Evolutionary conservation across 2,329 filamentous ascomycete species (phyloP).

Genomic region (Cercospora canescens): DNA sequence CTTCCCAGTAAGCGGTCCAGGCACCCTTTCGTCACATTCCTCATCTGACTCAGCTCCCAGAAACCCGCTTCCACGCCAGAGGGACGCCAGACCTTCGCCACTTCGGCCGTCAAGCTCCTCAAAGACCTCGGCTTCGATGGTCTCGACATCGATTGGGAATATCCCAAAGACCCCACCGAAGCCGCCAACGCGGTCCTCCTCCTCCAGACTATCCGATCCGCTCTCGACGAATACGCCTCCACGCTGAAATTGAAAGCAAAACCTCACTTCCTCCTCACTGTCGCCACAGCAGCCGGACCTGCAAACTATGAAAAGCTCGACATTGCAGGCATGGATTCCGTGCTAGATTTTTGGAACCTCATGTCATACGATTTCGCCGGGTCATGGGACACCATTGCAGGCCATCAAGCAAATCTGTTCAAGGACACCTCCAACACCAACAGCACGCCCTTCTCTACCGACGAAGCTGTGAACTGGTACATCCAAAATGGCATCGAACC

Average conservation of each 20-base stretch:
- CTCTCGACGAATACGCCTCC: conserved; percentile 43
- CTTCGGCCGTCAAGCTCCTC: conserved; percentile 70
- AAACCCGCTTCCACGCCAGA: conserved; percentile 62
- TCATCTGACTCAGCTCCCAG: conserved; percentile 8
- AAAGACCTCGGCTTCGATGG: conserved; percentile 73
- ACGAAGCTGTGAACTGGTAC: conserved; percentile 71
- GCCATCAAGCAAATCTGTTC: conserved; percentile 80
- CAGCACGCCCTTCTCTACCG: conserved; percentile 76
- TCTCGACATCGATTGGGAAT: conserved; percentile 53
- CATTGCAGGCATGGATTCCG: conserved; percentile 41
- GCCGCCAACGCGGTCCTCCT: conserved; percentile 42
- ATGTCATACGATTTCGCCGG: conserved; percentile 65
- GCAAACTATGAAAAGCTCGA: conserved; percentile 46
- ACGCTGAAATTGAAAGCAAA: conserved; percentile 27
- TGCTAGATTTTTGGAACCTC: conserved; percentile 52
- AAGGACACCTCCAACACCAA: conserved; percentile 56
- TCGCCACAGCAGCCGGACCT: conserved; percentile 47
- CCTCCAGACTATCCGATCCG: conserved; percentile 39
- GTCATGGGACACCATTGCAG: conserved; percentile 70
- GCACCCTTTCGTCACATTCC: not conserved
- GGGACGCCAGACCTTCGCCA: conserved; percentile 66
- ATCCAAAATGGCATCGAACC: conserved; percentile 58
- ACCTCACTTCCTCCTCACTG: conserved; percentile 46
- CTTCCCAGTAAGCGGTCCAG: conserved; percentile 55
- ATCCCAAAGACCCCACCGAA: conserved; percentile 42